phyloP scores from a whole-genome alignment of 805 yeast species.

The Candida silvicultrix region DNA sequence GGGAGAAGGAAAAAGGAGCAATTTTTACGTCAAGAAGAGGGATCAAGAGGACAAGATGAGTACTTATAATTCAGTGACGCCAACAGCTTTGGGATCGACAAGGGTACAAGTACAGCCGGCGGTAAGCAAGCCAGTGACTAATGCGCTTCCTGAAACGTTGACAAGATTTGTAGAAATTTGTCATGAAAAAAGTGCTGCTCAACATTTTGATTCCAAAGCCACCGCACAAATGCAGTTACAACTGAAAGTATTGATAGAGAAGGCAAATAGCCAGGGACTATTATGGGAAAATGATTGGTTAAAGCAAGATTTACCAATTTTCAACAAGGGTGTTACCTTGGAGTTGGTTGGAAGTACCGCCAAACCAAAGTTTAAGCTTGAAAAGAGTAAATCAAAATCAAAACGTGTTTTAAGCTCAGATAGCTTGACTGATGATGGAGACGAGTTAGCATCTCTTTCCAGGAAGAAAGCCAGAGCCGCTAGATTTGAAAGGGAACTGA shows the following conservation, averaged over 20 bases:
- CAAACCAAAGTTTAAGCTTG: conserved; percentile 1
- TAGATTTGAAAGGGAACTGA: conserved; percentile 25
- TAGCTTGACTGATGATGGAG: conserved; percentile 6
- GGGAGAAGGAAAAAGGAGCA: no score
- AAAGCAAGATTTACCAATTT: conserved; percentile 19
- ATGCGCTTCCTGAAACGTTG: conserved; percentile 13
- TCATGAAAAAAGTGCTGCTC: conserved; percentile 12
- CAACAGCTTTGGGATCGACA: conserved; percentile 2
- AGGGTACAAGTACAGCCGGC: neutral
- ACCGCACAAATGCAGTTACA: conserved; percentile 17
- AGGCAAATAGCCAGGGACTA: conserved; percentile 17
- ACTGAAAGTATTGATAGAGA: conserved; percentile 20
- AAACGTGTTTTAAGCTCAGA: neutral
- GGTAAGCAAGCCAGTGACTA: neutral
- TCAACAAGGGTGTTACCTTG: conserved; percentile 7
- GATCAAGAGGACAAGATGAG: conserved; percentile 1
- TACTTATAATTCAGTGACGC: conserved; percentile 4
- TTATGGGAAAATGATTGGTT: conserved; percentile 23
- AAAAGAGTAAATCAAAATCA: conserved; percentile 1
- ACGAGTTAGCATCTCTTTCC: conserved; percentile 17
- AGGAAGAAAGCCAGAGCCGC: conserved; percentile 29
- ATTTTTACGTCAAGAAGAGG: neutral
- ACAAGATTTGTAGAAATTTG: conserved; percentile 17
- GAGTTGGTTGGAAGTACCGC: conserved; percentile 11
- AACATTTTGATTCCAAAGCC: conserved; percentile 7